Percentiles rank a stretch among this genome's conserved stretches.
These are phyloP conservation scores for Hevea brasiliensis DNA, from an alignment of 345 rosid species.

Conservation along the genomic window DNA sequence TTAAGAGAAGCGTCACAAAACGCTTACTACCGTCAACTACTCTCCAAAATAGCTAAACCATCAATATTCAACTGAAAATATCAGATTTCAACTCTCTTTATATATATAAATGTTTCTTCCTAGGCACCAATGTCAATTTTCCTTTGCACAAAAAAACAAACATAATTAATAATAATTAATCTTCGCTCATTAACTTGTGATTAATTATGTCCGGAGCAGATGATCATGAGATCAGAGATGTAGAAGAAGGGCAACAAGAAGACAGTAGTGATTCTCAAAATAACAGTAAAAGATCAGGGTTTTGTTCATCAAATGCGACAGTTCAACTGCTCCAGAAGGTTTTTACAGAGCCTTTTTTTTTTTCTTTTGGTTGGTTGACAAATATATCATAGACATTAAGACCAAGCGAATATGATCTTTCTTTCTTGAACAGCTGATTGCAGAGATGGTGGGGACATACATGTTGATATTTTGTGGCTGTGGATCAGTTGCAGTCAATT, in stretches of 20 bases:
- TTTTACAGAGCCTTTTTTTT: not conserved
- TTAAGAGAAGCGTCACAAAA: too few species aligned
- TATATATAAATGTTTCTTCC: not conserved
- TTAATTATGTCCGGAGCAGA: not conserved
- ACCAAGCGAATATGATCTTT: not conserved
- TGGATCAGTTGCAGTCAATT: slow-evolving; percentile 23
- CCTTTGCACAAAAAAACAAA: too few species aligned
- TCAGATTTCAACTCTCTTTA: too few species aligned
- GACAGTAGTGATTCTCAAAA: not conserved
- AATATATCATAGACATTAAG: not conserved
- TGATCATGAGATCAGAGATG: not conserved
- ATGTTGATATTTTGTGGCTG: slow-evolving; percentile 25
- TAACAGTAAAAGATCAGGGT: not conserved
- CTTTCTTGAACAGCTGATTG: slow-evolving; percentile 11
- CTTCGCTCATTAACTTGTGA: too few species aligned
- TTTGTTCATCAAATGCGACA: not conserved
- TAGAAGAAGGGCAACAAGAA: slow-evolving; percentile 10
- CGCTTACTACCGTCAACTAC: not conserved
- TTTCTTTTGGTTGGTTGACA: not conserved
- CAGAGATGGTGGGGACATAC: slow-evolving; percentile 30
- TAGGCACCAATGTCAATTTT: not conserved
- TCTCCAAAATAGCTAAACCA: not conserved
- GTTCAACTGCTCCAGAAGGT: slow-evolving; percentile 20
- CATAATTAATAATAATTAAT: too few species aligned
- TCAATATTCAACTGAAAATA: not conserved